These are phyloP conservation scores for Oldenlandia corymbosa DNA, from an alignment of 257 asterid genomes.

Conservation along the genomic window DNA sequence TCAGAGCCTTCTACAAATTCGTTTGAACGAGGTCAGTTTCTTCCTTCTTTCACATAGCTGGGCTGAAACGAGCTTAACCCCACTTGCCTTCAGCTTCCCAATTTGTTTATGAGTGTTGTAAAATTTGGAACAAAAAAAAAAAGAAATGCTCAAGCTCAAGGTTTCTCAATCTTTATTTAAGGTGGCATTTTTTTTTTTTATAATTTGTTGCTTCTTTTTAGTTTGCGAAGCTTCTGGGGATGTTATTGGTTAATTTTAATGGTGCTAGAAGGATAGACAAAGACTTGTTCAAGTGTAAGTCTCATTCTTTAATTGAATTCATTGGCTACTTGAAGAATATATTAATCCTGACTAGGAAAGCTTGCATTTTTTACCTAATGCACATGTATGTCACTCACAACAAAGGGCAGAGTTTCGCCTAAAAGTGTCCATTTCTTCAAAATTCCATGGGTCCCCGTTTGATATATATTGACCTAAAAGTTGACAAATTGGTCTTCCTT, in stretches of 20 bases:
- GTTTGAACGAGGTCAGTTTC: background rate
- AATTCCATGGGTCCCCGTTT: background rate
- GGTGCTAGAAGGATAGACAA: background rate
- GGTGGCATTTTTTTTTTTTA: too few species aligned
- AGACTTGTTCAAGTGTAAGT: background rate
- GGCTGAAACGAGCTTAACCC: background rate
- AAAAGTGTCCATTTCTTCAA: background rate
- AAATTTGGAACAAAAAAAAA: too few species aligned
- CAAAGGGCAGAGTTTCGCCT: background rate
- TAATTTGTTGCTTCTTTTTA: background rate
- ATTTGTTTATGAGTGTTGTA: too few species aligned
- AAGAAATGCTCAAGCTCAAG: too few species aligned
- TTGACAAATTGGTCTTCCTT: background rate
- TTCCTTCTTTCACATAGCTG: background rate
- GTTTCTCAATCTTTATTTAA: too few species aligned
- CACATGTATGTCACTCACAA: conserved; percentile 1
- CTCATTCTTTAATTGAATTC: background rate
- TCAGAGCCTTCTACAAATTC: background rate
- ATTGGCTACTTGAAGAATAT: background rate
- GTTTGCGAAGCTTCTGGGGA: background rate
- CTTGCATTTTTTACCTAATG: background rate
- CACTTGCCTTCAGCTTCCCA: too few species aligned
- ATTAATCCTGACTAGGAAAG: background rate
- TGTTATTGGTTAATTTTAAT: background rate
- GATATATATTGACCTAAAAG: conserved; percentile 1